Percentiles rank a stretch among this genome's conserved stretches.
Evolutionary conservation across 1,284 basidiomycete genomes (phyloP).

Genomic region (Ceratobasidium sp.): DNA sequence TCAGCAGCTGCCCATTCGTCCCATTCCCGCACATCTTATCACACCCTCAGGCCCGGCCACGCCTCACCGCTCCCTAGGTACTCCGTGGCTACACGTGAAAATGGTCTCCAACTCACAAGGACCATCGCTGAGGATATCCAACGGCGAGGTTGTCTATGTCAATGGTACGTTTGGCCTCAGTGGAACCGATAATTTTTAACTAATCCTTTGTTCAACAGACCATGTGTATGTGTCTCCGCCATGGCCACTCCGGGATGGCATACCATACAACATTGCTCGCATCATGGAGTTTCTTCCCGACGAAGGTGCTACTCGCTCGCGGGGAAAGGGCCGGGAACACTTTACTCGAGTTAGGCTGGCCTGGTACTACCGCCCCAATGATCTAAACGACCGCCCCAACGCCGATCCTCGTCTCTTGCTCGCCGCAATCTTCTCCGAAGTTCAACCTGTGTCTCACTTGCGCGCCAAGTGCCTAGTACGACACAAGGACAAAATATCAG

Average conservation of each 20-base stretch:
- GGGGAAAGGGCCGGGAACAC: constrained; percentile 66
- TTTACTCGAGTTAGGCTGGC: constrained; percentile 86
- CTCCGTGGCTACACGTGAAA: constrained; percentile 29
- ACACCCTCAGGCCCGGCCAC: too few relatives aligned
- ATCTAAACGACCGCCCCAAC: constrained; percentile 84
- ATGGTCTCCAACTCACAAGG: constrained; percentile 32
- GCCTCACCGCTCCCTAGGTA: background rate
- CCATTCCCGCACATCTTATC: too few relatives aligned
- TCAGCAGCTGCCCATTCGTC: too few relatives aligned
- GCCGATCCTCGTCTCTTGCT: constrained; percentile 90
- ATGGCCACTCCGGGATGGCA: constrained; percentile 89
- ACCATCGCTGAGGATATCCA: constrained; percentile 50
- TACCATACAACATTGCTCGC: constrained; percentile 91
- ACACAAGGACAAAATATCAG: constrained; percentile 93
- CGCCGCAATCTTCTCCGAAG: constrained; percentile 94
- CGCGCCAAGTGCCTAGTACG: constrained; percentile 92
- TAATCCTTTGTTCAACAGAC: constrained; percentile 74
- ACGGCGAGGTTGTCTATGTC: constrained; percentile 80
- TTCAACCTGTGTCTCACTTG: constrained; percentile 91
- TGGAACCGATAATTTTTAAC: constrained; percentile 43
- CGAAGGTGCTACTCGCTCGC: constrained; percentile 62
- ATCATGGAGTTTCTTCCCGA: constrained; percentile 96
- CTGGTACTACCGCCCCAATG: constrained; percentile 92
- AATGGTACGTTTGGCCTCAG: constrained; percentile 67
- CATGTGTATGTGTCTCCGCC: constrained; percentile 94